Evolutionary conservation across 768 basidiomycete genomes (phyloP).

Genomic region (Trametes maxima): DNA sequence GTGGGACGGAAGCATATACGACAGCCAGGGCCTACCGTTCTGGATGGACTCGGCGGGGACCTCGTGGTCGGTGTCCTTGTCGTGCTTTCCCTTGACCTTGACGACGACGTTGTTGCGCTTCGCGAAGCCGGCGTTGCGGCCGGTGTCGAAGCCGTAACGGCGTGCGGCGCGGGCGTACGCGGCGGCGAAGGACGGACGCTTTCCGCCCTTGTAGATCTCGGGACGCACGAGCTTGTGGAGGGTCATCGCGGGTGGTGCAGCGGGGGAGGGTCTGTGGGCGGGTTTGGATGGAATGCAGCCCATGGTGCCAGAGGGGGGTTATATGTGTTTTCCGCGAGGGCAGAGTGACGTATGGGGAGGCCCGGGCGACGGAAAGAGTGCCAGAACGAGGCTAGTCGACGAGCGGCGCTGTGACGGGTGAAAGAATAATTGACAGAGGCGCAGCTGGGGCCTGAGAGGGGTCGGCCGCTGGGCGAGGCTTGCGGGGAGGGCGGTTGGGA

Average conservation of each 20-base stretch:
- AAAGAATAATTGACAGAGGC: neutral
- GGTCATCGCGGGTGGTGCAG: conserved; percentile 4
- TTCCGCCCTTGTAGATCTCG: conserved; percentile 24
- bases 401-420: neutral
- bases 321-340: conserved; percentile 3
- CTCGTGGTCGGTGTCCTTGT: conserved; percentile 32
- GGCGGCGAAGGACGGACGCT: conserved; percentile 32
- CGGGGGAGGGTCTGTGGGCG: neutral
- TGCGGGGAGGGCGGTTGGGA: neutral
- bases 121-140: conserved; percentile 32
- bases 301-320: conserved; percentile 8
- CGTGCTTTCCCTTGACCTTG: conserved; percentile 28
- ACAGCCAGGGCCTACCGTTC: conserved; percentile 29
- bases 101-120: conserved; percentile 35
- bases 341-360: conserved; percentile 1
- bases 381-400: neutral
- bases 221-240: conserved; percentile 31
- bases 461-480: neutral
- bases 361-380: neutral
- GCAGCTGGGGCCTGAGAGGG: neutral
- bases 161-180: conserved; percentile 35
- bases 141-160: conserved; percentile 33
- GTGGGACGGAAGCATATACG: neutral
- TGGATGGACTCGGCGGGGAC: conserved; percentile 34
- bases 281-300: conserved; percentile 19